Evolutionary conservation across 169 alveolate species (phyloP).

Genomic region (Cryptosporidium meleagridis): DNA sequence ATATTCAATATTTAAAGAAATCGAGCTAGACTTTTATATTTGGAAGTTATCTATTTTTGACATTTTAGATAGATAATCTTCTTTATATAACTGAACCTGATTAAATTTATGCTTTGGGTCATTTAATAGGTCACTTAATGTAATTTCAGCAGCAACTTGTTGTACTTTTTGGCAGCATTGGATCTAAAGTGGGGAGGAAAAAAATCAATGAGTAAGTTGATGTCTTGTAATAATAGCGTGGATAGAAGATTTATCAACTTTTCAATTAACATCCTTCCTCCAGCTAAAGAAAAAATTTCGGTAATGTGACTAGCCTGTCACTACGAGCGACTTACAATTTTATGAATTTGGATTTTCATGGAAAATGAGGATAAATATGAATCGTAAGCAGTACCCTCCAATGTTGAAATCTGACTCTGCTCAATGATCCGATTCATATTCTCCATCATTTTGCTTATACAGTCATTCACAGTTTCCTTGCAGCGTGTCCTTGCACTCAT

Average conservation of each 20-base stretch:
- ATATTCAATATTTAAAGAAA: neutral
- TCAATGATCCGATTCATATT: slow-evolving; percentile 62
- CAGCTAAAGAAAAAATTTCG: neutral
- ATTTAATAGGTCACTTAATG: slow-evolving; percentile 49
- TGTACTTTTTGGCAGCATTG: slow-evolving; percentile 65
- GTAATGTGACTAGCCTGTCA: neutral
- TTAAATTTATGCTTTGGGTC: slow-evolving; percentile 35
- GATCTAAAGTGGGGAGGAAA: slow-evolving; percentile 1
- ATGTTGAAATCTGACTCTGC: slow-evolving; percentile 55
- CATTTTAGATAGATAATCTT: neutral
- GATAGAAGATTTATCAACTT: neutral
- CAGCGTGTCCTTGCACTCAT: slow-evolving; percentile 46
- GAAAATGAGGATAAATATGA: slow-evolving; percentile 48
- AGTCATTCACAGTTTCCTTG: slow-evolving; percentile 33
- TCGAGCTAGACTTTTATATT: neutral
- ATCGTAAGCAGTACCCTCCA: slow-evolving; percentile 71
- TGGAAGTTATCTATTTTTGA: slow-evolving; percentile 36
- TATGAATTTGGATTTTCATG: slow-evolving; percentile 47
- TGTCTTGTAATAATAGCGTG: neutral
- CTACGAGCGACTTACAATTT: slow-evolving; percentile 32
- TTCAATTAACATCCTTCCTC: neutral
- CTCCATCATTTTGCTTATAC: slow-evolving; percentile 49
- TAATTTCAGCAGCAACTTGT: slow-evolving; percentile 62
- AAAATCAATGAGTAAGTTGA: neutral
- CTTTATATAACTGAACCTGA: slow-evolving; percentile 15